Evolutionary conservation across 176 grass and related monocot species (phyloP).

Genomic region (Cenchrus fungigraminus): DNA sequence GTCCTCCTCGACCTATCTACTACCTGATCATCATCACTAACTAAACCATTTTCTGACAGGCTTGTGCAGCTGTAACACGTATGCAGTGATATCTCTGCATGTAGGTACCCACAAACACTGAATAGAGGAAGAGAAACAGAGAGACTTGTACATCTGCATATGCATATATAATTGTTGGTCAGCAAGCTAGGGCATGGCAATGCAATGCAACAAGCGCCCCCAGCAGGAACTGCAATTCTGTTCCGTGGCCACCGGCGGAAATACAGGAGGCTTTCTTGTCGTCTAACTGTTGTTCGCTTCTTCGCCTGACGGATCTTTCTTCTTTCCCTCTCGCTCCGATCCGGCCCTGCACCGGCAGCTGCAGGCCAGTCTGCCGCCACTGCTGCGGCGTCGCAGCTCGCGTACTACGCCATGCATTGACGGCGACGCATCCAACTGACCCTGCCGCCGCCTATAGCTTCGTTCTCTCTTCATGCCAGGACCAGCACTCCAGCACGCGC

Average conservation of each 20-base stretch:
- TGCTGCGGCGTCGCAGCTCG: not conserved
- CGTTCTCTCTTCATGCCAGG: not conserved
- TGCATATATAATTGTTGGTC: conserved; percentile 26
- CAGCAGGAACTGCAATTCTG: conserved; percentile 47
- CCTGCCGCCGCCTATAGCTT: not conserved
- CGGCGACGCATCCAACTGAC: conserved; percentile 19
- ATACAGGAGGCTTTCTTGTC: conserved; percentile 47
- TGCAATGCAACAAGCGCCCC: not conserved
- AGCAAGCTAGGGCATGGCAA: not conserved
- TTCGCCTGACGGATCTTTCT: conserved; percentile 51
- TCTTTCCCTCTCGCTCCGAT: not conserved
- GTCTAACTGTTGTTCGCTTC: conserved; percentile 55
- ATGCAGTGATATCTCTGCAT: not conserved
- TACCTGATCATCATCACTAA: no score
- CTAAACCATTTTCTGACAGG: no score
- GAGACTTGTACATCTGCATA: not conserved
- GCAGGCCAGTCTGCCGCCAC: not conserved
- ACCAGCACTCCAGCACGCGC: no score
- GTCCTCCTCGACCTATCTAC: no score
- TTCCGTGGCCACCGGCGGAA: conserved; percentile 35
- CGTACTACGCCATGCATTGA: not conserved
- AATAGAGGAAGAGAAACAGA: not conserved
- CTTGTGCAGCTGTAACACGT: no score
- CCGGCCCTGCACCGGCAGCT: not conserved
- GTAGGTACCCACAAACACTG: not conserved